Percentiles rank a stretch among this genome's conserved stretches.
These are phyloP conservation scores for Silene vulgaris DNA, from an alignment of 179 eudicot species.

Conservation along the genomic window DNA sequence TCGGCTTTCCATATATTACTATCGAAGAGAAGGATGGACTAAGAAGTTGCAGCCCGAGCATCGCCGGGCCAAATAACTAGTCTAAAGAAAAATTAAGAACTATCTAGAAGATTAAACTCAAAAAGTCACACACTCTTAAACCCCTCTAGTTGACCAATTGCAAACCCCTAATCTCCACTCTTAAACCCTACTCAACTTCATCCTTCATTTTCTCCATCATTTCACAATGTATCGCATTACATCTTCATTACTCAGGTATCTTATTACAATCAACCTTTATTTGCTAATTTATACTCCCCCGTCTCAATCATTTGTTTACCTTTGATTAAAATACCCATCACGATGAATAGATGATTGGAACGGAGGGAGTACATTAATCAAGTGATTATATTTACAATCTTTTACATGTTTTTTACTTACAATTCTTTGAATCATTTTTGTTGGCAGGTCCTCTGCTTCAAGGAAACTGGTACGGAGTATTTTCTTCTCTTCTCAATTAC, in stretches of 20 bases:
- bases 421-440: neutral
- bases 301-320: neutral
- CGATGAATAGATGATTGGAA: neutral
- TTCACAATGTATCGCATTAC: conserved; percentile 33
- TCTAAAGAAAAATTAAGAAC: neutral
- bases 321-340: too few relatives aligned
- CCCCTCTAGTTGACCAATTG: conserved; percentile 11
- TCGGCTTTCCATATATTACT: too few relatives aligned
- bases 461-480: conserved; percentile 43
- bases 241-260: conserved; percentile 37
- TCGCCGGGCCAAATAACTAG: too few relatives aligned
- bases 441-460: conserved; percentile 61
- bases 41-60: too few relatives aligned
- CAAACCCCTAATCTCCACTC: conserved; percentile 1
- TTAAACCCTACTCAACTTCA: conserved; percentile 24
- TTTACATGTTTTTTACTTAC: conserved; percentile 2
- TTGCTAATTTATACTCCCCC: neutral
- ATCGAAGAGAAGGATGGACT: too few relatives aligned
- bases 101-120: neutral
- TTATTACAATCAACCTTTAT: neutral
- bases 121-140: conserved; percentile 9
- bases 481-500: neutral
- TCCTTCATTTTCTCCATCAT: neutral
- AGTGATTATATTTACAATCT: neutral
- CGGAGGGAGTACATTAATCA: too few relatives aligned